These are phyloP conservation scores for Beauveria rudraprayagi DNA, from an alignment of 2,329 filamentous ascomycete genomes.

Conservation along the genomic window DNA sequence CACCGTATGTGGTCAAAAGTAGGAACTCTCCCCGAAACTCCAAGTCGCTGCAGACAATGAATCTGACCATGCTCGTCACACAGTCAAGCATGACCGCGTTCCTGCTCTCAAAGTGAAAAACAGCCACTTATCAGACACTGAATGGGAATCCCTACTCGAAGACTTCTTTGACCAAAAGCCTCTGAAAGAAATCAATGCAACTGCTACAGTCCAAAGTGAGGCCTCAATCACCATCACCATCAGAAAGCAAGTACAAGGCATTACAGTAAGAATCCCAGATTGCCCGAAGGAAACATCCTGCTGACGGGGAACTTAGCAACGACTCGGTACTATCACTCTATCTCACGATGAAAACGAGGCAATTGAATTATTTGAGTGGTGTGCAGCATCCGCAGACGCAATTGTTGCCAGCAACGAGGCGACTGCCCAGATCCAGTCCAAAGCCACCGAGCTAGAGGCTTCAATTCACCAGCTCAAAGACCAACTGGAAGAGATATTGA, in stretches of 20 bases:
- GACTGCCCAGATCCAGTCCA: constrained; percentile 33
- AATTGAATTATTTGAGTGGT: constrained; percentile 64
- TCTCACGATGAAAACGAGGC: constrained; percentile 46
- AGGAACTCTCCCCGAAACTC: constrained; percentile 27
- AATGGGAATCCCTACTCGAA: constrained; percentile 58
- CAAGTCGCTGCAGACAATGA: constrained; percentile 3
- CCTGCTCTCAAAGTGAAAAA: constrained; percentile 45
- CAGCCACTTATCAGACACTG: constrained; percentile 47
- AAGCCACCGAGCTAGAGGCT: constrained; percentile 41
- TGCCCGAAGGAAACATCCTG: background rate
- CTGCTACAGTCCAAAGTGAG: constrained; percentile 49
- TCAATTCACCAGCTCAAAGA: constrained; percentile 50
- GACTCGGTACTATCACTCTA: constrained; percentile 57
- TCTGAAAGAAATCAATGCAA: constrained; percentile 47
- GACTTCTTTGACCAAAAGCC: constrained; percentile 46
- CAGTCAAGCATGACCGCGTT: constrained; percentile 50
- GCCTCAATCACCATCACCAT: constrained; percentile 51
- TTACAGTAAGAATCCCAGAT: constrained; percentile 45
- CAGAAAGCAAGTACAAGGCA: constrained; percentile 57
- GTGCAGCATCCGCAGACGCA: constrained; percentile 46
- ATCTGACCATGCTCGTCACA: constrained; percentile 14
- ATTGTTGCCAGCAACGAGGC: constrained; percentile 36
- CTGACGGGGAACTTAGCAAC: constrained; percentile 42
- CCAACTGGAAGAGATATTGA: constrained; percentile 59
- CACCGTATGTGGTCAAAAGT: constrained; percentile 51